phyloP scores from a whole-genome alignment of 768 basidiomycete species.

The Candolleomyces efflorescens region DNA sequence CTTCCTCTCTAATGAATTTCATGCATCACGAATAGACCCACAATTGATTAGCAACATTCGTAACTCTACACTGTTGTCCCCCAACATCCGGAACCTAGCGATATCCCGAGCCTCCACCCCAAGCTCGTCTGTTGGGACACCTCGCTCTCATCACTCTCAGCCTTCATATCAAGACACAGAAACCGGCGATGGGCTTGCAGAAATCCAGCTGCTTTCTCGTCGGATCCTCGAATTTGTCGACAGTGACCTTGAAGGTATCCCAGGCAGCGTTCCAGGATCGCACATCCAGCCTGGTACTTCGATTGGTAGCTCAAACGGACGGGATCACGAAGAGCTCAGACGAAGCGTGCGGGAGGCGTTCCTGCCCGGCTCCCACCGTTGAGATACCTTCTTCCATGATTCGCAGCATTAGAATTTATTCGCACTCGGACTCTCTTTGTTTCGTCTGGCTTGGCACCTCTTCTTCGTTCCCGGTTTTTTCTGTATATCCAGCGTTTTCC shows the following conservation, averaged over 20 bases:
- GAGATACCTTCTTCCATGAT: constrained; percentile 17
- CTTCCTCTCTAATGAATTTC: background rate
- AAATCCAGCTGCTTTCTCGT: constrained; percentile 82
- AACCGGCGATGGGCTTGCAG: constrained; percentile 83
- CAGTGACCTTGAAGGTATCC: constrained; percentile 58
- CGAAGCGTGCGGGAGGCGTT: constrained; percentile 83
- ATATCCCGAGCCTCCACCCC: constrained; percentile 66
- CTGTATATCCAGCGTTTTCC: background rate
- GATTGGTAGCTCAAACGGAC: constrained; percentile 52
- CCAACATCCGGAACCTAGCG: constrained; percentile 83
- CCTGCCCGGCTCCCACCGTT: constrained; percentile 58
- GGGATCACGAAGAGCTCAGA: constrained; percentile 77
- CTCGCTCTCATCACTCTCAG: constrained; percentile 63
- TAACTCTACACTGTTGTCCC: constrained; percentile 71
- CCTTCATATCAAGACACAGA: constrained; percentile 82
- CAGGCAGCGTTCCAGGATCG: constrained; percentile 59
- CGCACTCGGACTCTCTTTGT: constrained; percentile 9
- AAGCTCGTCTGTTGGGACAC: constrained; percentile 70
- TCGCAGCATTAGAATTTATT: constrained; percentile 12
- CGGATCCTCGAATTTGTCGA: constrained; percentile 88
- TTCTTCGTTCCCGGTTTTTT: constrained; percentile 12
- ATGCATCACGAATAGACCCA: constrained; percentile 52
- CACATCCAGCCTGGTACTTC: constrained; percentile 71
- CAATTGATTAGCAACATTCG: constrained; percentile 90
- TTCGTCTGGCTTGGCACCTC: constrained; percentile 6